Percentiles rank a stretch among this genome's conserved stretches.
These are phyloP conservation scores for Pichia norvegensis DNA, from an alignment of 1,139 yeast genomes.

Conservation along the genomic window DNA sequence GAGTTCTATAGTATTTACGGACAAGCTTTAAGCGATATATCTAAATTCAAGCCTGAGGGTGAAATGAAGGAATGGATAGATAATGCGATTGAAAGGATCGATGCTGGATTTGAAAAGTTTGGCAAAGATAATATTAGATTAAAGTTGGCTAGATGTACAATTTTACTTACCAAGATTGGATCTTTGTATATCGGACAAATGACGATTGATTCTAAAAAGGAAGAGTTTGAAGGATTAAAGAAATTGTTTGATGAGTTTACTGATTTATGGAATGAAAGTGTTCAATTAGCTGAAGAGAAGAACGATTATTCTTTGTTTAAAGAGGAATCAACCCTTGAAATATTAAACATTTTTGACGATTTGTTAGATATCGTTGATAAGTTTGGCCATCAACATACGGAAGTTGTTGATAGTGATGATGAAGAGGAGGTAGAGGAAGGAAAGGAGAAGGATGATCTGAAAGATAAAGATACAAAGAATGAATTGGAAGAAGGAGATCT, in stretches of 20 bases:
- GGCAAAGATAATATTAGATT: conserved; percentile 24
- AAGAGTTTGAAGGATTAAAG: conserved; percentile 36
- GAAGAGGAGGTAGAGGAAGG: conserved; percentile 32
- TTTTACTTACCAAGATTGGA: conserved; percentile 51
- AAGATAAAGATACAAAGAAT: conserved; percentile 27
- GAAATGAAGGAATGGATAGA: conserved; percentile 32
- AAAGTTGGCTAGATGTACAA: conserved; percentile 45
- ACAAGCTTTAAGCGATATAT: conserved; percentile 59
- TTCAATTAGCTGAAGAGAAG: conserved; percentile 28
- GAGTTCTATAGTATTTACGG: conserved; percentile 71
- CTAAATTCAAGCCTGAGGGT: conserved; percentile 40
- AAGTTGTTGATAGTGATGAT: conserved; percentile 44
- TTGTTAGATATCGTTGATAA: conserved; percentile 57
- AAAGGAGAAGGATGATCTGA: conserved; percentile 30
- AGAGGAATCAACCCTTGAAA: conserved; percentile 21
- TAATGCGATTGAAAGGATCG: conserved; percentile 66
- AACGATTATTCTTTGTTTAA: conserved; percentile 17
- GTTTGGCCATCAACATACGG: conserved; percentile 49
- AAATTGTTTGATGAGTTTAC: conserved; percentile 8
- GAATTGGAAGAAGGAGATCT: conserved; percentile 21
- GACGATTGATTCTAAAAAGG: conserved; percentile 33
- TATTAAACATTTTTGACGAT: conserved; percentile 39
- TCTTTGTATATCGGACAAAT: conserved; percentile 48
- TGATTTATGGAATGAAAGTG: conserved; percentile 17
- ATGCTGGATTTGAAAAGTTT: conserved; percentile 47